Percentiles rank a stretch among this genome's conserved stretches.
Conservation (phyloP, 2,329 filamentous ascomycete species). For the Pseudogymnoascus sp. region DNA sequence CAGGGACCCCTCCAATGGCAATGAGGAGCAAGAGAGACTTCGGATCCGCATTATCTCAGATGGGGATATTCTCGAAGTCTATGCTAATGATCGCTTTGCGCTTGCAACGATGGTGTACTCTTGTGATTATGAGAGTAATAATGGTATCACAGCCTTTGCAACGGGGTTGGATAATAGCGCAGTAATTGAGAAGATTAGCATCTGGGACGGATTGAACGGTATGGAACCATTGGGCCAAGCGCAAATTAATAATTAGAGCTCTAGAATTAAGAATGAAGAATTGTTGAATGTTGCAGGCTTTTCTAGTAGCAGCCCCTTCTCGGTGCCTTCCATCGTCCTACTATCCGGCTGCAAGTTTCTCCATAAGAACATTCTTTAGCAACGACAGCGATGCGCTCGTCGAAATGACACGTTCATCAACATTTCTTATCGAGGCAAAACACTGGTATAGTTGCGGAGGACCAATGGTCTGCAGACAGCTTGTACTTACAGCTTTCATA, state of each 20-base stretch:
- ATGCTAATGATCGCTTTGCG: constrained; percentile 20
- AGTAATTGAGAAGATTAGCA: neutral
- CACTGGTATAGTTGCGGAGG: neutral
- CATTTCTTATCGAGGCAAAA: neutral
- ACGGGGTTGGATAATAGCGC: neutral
- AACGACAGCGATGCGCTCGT: neutral
- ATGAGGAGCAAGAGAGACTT: constrained; percentile 5
- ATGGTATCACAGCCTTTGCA: neutral
- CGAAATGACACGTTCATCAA: neutral
- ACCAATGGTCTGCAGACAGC: neutral
- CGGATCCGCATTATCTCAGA: constrained; percentile 16
- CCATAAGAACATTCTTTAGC: neutral
- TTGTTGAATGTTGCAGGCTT: neutral
- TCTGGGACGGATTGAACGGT: neutral
- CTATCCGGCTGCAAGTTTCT: neutral
- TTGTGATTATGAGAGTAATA: neutral
- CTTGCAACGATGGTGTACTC: constrained; percentile 20
- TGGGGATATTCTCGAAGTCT: constrained; percentile 20
- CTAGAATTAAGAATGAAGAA: neutral
- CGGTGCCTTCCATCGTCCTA: neutral
- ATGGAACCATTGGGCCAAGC: neutral
- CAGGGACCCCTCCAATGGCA: neutral
- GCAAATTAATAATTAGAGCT: neutral
- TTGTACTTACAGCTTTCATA: neutral
- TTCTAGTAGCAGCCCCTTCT: neutral